Base-by-base conservation (phyloP, 345 rosid genomes). In the Aurinia saxatilis region DNA sequence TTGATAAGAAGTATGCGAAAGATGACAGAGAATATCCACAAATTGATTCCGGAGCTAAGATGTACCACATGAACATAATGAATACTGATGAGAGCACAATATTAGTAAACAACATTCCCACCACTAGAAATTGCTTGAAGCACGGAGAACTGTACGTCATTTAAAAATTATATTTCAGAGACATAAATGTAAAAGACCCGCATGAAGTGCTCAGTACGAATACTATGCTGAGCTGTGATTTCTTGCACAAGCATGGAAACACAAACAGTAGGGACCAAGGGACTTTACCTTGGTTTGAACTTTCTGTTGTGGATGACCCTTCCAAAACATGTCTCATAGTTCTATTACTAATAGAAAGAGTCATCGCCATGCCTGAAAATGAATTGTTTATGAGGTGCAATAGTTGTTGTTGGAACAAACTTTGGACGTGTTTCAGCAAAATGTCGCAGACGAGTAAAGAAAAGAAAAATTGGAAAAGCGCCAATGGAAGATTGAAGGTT, bases 281-380 rank as follows among this genome's bases (percentile, higher is more conserved):
- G 12, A 71, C 73, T 5, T 73, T 82, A 63, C 84, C 88, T 70
- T 83, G 67, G 77, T 87, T 82, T 79, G 86, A 92, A 66, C 89
- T 92, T 77, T 87, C 90, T 56, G 80, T 67, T 5, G 91, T 92
- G 27, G 80, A 84, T 73, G 81, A 87, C 70, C 91, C 95, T 70
- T 75, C 70, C 66, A 73, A 75, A 68, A 64, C 78, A 38, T 82
- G 56, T 58, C 42, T 70, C n/a, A n/a, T n/a, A n/a, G n/a, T n/a
- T n/a, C n/a, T n/a, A n/a, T n/a, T n/a, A n/a, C n/a, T n/a, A n/a
- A n/a, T n/a, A n/a, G n/a, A n/a, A n/a, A n/a, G n/a, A n/a, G n/a
- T n/a, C n/a, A n/a, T n/a, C n/a, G n/a, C n/a, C n/a, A n/a, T n/a
- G n/a, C n/a, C n/a, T n/a, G n/a, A n/a, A n/a, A n/a, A n/a, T n/a